A percentile compares a stretch with the other conserved stretches of the same genome.
Evolutionary conservation across 164 flowering plant genomes (phyloP).

Genomic region (Sextonia rubra): DNA sequence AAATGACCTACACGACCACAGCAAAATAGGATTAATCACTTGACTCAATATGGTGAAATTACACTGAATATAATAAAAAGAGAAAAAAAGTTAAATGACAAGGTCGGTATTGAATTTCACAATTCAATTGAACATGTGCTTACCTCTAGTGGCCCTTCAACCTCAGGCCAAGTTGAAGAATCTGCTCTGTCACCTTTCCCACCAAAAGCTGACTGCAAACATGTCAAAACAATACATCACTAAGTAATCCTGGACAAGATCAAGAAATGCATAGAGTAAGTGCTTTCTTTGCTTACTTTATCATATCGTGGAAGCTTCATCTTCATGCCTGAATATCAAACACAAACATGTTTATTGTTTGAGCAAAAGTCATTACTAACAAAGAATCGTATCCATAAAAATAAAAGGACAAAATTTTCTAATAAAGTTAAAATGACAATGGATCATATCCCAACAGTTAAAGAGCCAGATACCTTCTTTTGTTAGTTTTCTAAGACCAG

Average conservation of each 20-base stretch:
- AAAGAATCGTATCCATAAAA: background rate
- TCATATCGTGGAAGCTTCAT: conserved; percentile 94
- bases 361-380: background rate
- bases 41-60: background rate
- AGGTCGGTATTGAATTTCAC: background rate
- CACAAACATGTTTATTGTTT: background rate
- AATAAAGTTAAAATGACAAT: too few species aligned
- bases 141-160: conserved; percentile 89
- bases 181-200: conserved; percentile 93
- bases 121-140: conserved; percentile 7
- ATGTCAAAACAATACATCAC: conserved; percentile 2
- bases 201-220: conserved; percentile 66
- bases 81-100: background rate
- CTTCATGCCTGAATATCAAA: conserved; percentile 54
- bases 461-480: conserved; percentile 53
- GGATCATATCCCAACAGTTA: background rate
- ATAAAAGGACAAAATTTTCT: too few species aligned
- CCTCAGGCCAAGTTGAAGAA: conserved; percentile 89
- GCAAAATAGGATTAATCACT: background rate
- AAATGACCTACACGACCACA: conserved; percentile 46
- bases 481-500: conserved; percentile 53
- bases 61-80: background rate
- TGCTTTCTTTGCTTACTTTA: conserved; percentile 52
- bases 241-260: conserved; percentile 12
- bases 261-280: background rate